A percentile compares a stretch with the other conserved stretches of the same genome.
Conservation (phyloP, 129 eudicot species). For the Deinandra increscens region DNA sequence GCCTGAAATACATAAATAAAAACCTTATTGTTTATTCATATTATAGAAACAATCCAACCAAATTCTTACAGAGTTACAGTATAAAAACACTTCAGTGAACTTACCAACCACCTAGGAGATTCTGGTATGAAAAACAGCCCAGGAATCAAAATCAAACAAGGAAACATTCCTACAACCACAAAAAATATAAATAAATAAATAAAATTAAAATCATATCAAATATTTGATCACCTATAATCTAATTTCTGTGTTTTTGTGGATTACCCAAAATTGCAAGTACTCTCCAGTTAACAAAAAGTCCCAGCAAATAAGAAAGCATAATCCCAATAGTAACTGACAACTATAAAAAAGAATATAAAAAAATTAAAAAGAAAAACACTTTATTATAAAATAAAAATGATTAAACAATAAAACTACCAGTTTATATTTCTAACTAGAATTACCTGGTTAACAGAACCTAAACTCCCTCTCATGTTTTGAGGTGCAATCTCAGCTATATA, state of each 20-base stretch:
- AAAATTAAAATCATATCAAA: neutral
- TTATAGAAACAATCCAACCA: conserved; percentile 7
- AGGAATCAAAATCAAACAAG: conserved; percentile 78
- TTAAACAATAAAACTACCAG: neutral
- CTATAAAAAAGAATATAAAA: conserved; percentile 34
- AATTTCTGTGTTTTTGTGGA: neutral
- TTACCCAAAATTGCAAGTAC: conserved; percentile 85
- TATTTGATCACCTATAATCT: neutral
- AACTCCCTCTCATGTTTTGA: conserved; percentile 80
- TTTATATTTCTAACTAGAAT: neutral
- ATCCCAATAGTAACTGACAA: conserved; percentile 91
- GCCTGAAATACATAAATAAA: conserved; percentile 45
- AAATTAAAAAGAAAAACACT: neutral
- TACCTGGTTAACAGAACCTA: conserved; percentile 96
- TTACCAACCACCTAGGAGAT: conserved; percentile 96
- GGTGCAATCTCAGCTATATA: conserved; percentile 97
- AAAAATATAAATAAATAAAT: neutral
- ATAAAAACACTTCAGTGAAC: conserved; percentile 13
- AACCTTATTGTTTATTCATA: neutral
- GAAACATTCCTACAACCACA: conserved; percentile 59
- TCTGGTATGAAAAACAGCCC: conserved; percentile 95
- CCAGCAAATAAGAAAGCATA: conserved; percentile 78
- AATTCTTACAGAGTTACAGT: neutral
- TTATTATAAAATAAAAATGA: neutral
- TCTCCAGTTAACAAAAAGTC: conserved; percentile 84